phyloP scores from a whole-genome alignment of 2,329 filamentous ascomycete species.

The Neurospora crassa region DNA sequence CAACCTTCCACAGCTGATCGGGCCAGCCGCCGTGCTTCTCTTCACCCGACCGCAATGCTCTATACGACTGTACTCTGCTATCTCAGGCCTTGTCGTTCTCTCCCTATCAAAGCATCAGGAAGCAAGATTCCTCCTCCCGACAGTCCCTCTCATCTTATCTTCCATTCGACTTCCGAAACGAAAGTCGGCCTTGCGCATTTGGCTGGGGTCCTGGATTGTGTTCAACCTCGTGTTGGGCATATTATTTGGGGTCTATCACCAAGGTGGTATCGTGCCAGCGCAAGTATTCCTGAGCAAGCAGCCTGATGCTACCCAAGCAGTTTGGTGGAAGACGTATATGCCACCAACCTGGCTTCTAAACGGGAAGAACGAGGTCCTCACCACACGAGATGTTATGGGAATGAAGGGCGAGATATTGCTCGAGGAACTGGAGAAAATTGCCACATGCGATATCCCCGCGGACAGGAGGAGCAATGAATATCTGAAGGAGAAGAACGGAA shows the following conservation, averaged over 20 bases:
- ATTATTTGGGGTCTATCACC: constrained; percentile 74
- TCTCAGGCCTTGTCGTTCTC: constrained; percentile 60
- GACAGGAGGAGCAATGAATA: constrained; percentile 46
- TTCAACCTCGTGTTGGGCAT: constrained; percentile 62
- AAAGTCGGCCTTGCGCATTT: constrained; percentile 37
- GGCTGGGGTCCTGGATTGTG: constrained; percentile 53
- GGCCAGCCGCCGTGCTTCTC: constrained; percentile 55
- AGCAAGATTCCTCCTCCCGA: constrained; percentile 66
- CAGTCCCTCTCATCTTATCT: constrained; percentile 66
- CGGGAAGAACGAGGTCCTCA: constrained; percentile 62
- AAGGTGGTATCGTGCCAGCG: constrained; percentile 66
- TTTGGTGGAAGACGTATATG: constrained; percentile 84
- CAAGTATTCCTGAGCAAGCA: constrained; percentile 67
- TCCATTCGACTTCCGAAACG: constrained; percentile 58
- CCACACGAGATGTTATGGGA: constrained; percentile 65
- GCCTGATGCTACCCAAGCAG: constrained; percentile 56
- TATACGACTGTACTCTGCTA: constrained; percentile 59
- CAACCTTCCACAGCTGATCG: constrained; percentile 63
- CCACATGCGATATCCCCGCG: constrained; percentile 53
- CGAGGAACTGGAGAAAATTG: constrained; percentile 44
- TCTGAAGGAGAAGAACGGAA: constrained; percentile 51
- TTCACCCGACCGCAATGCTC: constrained; percentile 48
- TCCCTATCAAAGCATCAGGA: constrained; percentile 74
- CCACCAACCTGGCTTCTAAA: constrained; percentile 74
- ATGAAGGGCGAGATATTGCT: constrained; percentile 53